Evolutionary conservation across 2,329 filamentous ascomycete species (phyloP).

Genomic region (Paramyrothecium roridum): DNA sequence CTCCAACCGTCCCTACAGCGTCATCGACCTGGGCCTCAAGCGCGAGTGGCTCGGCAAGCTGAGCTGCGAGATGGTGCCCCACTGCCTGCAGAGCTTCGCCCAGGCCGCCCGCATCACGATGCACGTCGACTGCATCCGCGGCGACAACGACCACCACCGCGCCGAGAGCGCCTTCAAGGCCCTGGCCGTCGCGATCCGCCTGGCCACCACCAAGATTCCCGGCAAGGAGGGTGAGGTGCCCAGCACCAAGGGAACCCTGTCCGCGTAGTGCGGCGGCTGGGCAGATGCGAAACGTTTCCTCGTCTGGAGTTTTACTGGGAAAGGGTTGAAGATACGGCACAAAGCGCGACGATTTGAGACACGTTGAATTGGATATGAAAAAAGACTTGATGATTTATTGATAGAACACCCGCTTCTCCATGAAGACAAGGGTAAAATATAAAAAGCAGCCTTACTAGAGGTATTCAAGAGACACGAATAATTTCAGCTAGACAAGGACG

Average conservation of each 20-base stretch:
- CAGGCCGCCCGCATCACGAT: constrained; percentile 87
- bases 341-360: background rate
- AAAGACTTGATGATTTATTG: background rate
- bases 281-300: background rate
- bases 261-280: constrained; percentile 44
- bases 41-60: constrained; percentile 93
- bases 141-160: constrained; percentile 92
- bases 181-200: constrained; percentile 77
- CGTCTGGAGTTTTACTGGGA: constrained; percentile 15
- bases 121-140: constrained; percentile 88
- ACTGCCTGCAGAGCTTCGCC: constrained; percentile 92
- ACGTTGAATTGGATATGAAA: background rate
- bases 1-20: constrained; percentile 83
- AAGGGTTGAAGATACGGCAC: constrained; percentile 2
- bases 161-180: constrained; percentile 98
- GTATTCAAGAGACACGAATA: background rate
- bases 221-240: constrained; percentile 89
- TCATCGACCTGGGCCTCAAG: constrained; percentile 79
- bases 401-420: background rate
- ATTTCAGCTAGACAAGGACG: constrained; percentile 1
- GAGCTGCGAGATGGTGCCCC: constrained; percentile 94
- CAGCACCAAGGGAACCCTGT: constrained; percentile 92
- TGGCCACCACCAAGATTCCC: constrained; percentile 70
- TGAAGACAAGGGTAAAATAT: background rate
- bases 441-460: background rate